Base-by-base conservation (phyloP, 441 rosid genomes). In the Hypseocharis bilobata region DNA sequence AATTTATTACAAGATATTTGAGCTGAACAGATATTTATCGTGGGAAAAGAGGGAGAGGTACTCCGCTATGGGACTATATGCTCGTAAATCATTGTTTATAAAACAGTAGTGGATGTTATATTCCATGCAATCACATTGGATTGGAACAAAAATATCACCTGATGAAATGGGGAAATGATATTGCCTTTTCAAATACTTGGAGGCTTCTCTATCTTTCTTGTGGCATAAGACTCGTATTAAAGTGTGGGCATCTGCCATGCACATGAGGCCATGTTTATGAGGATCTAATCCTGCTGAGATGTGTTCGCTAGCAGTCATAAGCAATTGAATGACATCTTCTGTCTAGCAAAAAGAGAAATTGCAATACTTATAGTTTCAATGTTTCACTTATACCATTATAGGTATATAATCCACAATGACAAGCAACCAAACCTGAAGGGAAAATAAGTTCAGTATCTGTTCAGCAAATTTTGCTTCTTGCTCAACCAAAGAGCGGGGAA, bases 111-210 rank as follows among this genome's bases (percentile, higher is more conserved):
- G 29, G 20, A 59, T 32, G 45, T 32, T n/a, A 60, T 36, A 59
- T 6, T 51, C 52, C 32, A 60, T 17, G 2, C 6, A 25, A 28
- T 63, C 10, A 23, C 45, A 66, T 25, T 42, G 25, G 28, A 67
- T 36, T 28, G 40, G 64, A 66, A 1, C 22, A 34, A 19, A 59
- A 59, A 56, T 30, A 65, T 70, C 72, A 94, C 99, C 99, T 89
- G 99, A 83, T 62, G 98, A 89, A 89, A 82, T 85, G 61, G 99
- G 99, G 67, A 91, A 89, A 66, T 94, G 80, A 71, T 89, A 94
- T 65, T 91, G 96, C 62, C 70, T 81, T 78, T 86, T 94, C 42
- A 94, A 77, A 77, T 88, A 94, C 76, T 78, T 85, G 66, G 99
- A 94, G 70, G 96, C 96, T 59, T 77, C 86, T 27, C 88, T 80